Evolutionary conservation across 1,284 basidiomycete genomes (phyloP), one percentile per base, ranked within the genome.

Genomic region (Moesziomyces sp.): DNA sequence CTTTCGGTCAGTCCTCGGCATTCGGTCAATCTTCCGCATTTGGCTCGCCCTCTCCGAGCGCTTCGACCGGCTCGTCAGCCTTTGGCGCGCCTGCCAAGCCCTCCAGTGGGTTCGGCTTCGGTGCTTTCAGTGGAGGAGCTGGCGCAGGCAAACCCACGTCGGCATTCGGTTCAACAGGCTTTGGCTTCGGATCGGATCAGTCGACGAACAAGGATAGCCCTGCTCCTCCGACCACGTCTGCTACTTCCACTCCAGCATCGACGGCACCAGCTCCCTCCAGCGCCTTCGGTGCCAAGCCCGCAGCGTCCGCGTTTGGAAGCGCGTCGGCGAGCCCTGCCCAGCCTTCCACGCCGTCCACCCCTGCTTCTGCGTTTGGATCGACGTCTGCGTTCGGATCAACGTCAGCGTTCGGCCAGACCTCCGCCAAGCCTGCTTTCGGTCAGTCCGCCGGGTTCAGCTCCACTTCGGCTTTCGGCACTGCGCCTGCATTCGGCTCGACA

Each of bases 341-440:
- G 44, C 53, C 50, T 13, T 49, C 49, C 24, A 28, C 47, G 21
- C 34, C 51, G 9, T 47, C 50, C 21, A 40, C 11, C 30, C 10
- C 30, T 34, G 30, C 71, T n/a, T 58, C 70, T 9, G 65, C 75
- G 0, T 79, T 86, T 52, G 85, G 85, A 13, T 59, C 81, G 19
- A 51, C 77, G 5, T 82, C 60, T 46, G 59, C 66, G 8, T 77
- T 80, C 35, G 79, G 79, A 9, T 66, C 71, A 34, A 74, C 74
- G 18, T 68, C 63, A 14, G 59, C 61, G 47, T 86, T 86, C 54
- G 86, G 86, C 23, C 62, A 76, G 8, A 58, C 83, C 5, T 3
- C 38, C 18, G 52, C 79, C 24, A 49, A 48, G 26, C 46, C 85
- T 3, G 83, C 78, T 5, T 85, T 85, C 57, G 84, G 84, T 18